A percentile compares a stretch with the other conserved stretches of the same genome.
Evolutionary conservation across 225 moss, liverwort and hornwort species (phyloP).

Genomic region (Polytrichum commune): DNA sequence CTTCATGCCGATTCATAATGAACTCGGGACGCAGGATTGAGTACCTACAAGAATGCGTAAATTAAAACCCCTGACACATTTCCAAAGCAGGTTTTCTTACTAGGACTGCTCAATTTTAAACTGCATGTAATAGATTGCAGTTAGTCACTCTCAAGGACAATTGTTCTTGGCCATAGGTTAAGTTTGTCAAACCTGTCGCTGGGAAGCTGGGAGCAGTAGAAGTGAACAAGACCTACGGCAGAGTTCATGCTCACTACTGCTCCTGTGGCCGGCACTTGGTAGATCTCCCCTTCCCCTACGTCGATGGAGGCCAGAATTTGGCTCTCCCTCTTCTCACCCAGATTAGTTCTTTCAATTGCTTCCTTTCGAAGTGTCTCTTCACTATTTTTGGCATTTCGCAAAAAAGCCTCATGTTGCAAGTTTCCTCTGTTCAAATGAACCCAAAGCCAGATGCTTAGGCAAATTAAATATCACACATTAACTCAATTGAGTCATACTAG

Average conservation of each 20-base stretch:
- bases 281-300: slow-evolving; percentile 88
- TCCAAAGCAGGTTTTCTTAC: too few relatives aligned
- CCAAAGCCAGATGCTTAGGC: not conserved
- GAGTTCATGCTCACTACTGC: slow-evolving; percentile 99
- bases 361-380: slow-evolving; percentile 96
- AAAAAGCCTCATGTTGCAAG: slow-evolving; percentile 81
- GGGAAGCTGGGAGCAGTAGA: slow-evolving; percentile 99
- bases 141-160: too few relatives aligned
- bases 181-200: slow-evolving; percentile 73
- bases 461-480: not conserved
- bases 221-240: slow-evolving; percentile 95
- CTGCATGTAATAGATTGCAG: too few relatives aligned
- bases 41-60: slow-evolving; percentile 51
- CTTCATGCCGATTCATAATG: slow-evolving; percentile 88
- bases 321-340: slow-evolving; percentile 76
- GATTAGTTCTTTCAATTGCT: slow-evolving; percentile 97
- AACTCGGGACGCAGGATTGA: slow-evolving; percentile 96
- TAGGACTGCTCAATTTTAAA: too few relatives aligned
- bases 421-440: slow-evolving; percentile 62
- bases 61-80: not conserved
- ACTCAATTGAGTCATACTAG: too few relatives aligned
- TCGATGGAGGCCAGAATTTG: slow-evolving; percentile 84
- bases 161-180: too few relatives aligned
- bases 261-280: slow-evolving; percentile 95
- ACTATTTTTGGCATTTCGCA: slow-evolving; percentile 96